Base-by-base conservation (phyloP, 495 filamentous ascomycete species). In the Friedmanniomyces simplex region DNA sequence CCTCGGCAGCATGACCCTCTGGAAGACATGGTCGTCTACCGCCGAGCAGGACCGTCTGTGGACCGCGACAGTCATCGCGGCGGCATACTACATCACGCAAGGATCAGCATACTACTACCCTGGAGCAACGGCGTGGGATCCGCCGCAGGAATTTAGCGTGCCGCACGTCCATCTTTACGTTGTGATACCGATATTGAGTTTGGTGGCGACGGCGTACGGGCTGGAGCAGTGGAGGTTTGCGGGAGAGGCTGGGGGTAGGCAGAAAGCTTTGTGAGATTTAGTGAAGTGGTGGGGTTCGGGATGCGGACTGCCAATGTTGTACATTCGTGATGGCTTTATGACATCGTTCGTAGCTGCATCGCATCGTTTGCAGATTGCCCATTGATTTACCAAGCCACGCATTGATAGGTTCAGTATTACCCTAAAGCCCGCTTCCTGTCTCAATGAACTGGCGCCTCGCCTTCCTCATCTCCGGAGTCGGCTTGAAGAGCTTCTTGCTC, bases 401-500 rank as follows among this genome's bases (percentile, higher is more conserved):
- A 32, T 32, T 32, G 28, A 10, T 32, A 32, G 28, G 10, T n/a
- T n/a, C n/a, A n/a, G n/a, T n/a, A 37, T 37, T 16, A 37, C 34
- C 39, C 18, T 20, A 16, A 16, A 43, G 18, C 4, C 14, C 18
- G 4, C 14, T 20, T 43, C 39, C 39, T n/a, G 18, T 5, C 39
- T 20, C 34, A 37, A 47, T 49, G 46, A 24, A 8, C 46, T 26
- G 3, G 13, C 46, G 20, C 25, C 20, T 49, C 46, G 20, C 2
- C 46, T 36, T 37, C 25, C 21, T n/a, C 28, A 28, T 41, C 56
- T 36, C 32, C 43, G 53, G 55, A 28, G 16, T 39, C 16, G 32
- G 41, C 47, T 63, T 50, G 50, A 61, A 55, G 25, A 56, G 22
- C 43, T 36, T 32, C 21, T 32, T 56, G 26, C 43, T 47, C 20